These are phyloP conservation scores for Nidularia sp. DNA, from an alignment of 768 basidiomycete species.

Conservation along the genomic window DNA sequence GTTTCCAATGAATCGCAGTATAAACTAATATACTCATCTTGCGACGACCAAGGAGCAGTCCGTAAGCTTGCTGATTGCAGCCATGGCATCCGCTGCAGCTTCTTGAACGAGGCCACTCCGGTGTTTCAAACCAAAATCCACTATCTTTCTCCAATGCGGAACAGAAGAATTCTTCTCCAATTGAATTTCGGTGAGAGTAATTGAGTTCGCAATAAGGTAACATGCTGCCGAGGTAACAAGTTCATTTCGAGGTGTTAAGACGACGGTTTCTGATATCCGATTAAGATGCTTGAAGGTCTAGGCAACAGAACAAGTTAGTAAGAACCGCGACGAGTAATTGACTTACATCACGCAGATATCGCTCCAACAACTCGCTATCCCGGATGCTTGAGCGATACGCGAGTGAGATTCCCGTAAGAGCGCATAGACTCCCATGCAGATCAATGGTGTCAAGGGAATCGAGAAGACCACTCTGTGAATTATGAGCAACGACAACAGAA, in stretches of 20 bases:
- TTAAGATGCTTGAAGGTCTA: slow-evolving; percentile 67
- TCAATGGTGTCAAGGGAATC: slow-evolving; percentile 68
- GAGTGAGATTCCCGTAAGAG: too few relatives aligned
- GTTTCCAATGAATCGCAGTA: slow-evolving; percentile 10
- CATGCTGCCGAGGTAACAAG: slow-evolving; percentile 72
- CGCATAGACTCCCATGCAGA: too few relatives aligned
- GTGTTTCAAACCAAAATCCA: slow-evolving; percentile 73
- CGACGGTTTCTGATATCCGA: slow-evolving; percentile 49
- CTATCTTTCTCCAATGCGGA: slow-evolving; percentile 62
- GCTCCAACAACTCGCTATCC: too few relatives aligned
- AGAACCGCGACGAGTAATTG: too few relatives aligned
- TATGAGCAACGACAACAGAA: slow-evolving; percentile 1
- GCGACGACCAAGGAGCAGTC: slow-evolving; percentile 61
- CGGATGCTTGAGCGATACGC: too few relatives aligned
- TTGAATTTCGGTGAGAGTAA: slow-evolving; percentile 56
- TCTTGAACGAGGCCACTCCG: slow-evolving; percentile 63
- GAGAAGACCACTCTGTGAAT: slow-evolving; percentile 47
- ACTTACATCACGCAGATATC: slow-evolving; percentile 49
- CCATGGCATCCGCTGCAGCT: slow-evolving; percentile 69
- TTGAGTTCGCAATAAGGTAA: slow-evolving; percentile 57
- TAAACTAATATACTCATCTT: slow-evolving; percentile 72
- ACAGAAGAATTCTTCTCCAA: slow-evolving; percentile 34
- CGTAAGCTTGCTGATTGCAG: slow-evolving; percentile 60
- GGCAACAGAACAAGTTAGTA: too few relatives aligned
- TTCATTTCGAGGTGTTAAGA: slow-evolving; percentile 67